A percentile compares a stretch with the other conserved stretches of the same genome.
Evolutionary conservation across 768 basidiomycete species (phyloP).

Genomic region (Boletus reticulatus): DNA sequence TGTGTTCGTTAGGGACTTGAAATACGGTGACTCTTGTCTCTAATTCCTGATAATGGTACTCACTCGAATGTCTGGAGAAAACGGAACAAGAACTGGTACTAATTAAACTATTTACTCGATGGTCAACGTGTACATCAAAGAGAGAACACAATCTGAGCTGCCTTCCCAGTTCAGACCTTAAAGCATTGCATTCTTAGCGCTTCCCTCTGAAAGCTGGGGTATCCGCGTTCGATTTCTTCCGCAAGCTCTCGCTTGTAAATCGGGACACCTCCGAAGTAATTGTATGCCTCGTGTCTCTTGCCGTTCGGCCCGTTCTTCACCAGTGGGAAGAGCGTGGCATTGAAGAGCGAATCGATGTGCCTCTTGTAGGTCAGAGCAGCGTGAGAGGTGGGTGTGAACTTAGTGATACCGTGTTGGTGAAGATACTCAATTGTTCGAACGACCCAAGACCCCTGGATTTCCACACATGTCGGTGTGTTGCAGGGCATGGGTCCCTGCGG

Average conservation of each 20-base stretch:
- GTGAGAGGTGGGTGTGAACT: constrained; percentile 6
- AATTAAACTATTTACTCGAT: too few relatives aligned
- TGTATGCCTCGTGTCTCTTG: neutral
- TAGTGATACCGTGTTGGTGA: constrained; percentile 4
- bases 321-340: constrained; percentile 8
- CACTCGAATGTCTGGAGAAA: too few relatives aligned
- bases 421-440: constrained; percentile 13
- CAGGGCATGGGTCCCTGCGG: constrained; percentile 12
- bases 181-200: neutral
- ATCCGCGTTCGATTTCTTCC: constrained; percentile 11
- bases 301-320: neutral
- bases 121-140: too few relatives aligned
- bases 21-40: too few relatives aligned
- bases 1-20: too few relatives aligned
- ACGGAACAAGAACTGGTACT: too few relatives aligned
- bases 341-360: neutral
- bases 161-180: too few relatives aligned
- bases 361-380: constrained; percentile 8
- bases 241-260: constrained; percentile 7
- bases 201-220: constrained; percentile 13
- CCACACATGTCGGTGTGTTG: constrained; percentile 8
- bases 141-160: too few relatives aligned
- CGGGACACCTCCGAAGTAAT: constrained; percentile 1
- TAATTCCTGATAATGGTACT: too few relatives aligned
- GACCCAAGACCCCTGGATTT: constrained; percentile 9